Evolutionary conservation across 2,329 filamentous ascomycete species (phyloP).

Genomic region (Neopestalotiopsis sp.): DNA sequence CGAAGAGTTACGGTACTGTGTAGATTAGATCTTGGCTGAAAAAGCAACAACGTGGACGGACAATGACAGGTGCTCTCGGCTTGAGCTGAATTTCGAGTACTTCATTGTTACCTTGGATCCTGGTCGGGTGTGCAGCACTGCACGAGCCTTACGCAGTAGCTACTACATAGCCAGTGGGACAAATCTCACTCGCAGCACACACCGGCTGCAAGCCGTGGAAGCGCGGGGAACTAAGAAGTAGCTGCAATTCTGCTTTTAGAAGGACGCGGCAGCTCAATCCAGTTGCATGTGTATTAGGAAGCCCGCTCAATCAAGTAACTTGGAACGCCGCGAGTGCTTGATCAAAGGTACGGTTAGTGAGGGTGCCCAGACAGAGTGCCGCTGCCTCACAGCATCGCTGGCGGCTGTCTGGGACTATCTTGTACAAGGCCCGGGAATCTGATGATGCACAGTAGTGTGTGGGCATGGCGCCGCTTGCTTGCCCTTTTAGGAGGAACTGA

Average conservation of each 20-base stretch:
- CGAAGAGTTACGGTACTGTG: not conserved
- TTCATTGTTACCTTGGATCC: not conserved
- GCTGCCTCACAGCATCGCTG: not conserved
- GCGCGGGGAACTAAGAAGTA: not conserved
- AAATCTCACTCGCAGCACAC: not conserved
- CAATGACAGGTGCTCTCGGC: not conserved
- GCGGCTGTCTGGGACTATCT: not conserved
- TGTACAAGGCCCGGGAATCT: not conserved
- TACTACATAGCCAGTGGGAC: not conserved
- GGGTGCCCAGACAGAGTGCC: not conserved
- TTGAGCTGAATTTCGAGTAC: not conserved
- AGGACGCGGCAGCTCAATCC: not conserved
- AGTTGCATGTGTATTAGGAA: not conserved
- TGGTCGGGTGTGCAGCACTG: not conserved
- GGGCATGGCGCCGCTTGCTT: not conserved
- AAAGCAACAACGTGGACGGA: not conserved
- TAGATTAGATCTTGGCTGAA: not conserved
- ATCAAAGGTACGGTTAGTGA: not conserved
- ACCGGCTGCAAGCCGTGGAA: not conserved
- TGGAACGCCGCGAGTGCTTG: not conserved
- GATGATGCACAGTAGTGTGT: constrained; percentile 1
- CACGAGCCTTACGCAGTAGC: not conserved
- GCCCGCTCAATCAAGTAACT: not conserved
- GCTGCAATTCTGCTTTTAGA: not conserved
- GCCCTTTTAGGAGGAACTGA: not conserved